Base-by-base conservation (phyloP, 2,329 filamentous ascomycete species). In the Elsinoe fawcettii region DNA sequence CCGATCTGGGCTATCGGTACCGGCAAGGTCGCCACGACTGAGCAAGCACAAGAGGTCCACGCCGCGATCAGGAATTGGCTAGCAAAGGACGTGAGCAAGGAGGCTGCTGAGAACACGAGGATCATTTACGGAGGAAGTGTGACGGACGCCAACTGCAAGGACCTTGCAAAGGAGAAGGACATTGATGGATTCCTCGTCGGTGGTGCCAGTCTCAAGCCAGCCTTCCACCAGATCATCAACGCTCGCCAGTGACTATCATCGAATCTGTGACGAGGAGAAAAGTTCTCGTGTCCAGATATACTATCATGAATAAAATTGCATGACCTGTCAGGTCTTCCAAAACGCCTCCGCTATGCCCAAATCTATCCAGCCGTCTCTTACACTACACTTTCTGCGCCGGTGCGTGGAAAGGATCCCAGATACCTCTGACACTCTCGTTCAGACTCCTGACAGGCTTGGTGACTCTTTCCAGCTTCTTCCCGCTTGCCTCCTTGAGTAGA, bases 101-200 rank as follows among this genome's bases (percentile, higher is more conserved):
- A 87, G 71, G 88, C 87, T 58, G 84, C 90, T 47, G 90, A 95
- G 63, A 84, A 87, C 77, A 96, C 91, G 61, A 84, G 93, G 67
- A 89, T 99, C 72, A 86, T 99, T 71, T 99, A 99, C 76, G 93
- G 93, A 65, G 93, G 93, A 71, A 93, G 87, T 68, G 93, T 99
- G 68, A 95, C 81, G 72, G 93, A 96, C 82, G 96, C 96, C 87
- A 99, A 99, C 84, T 95, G 89, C 81, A 83, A 80, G 70, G 92
- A 97, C 63, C 82, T 99, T 67, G 84, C 87, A 72, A 92, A 90
- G 80, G 84, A 97, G 83, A 73, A 83, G 63, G 93, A 99, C 75
- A 96, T 99, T 73, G 93, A 99, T 74, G 93, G 93, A 59, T 97
- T 97, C 85, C 82, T 97, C 65, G 92, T 97, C 65, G 92, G 92